Evolutionary conservation across 305 asterid species (phyloP).

Genomic region (Withania somnifera): DNA sequence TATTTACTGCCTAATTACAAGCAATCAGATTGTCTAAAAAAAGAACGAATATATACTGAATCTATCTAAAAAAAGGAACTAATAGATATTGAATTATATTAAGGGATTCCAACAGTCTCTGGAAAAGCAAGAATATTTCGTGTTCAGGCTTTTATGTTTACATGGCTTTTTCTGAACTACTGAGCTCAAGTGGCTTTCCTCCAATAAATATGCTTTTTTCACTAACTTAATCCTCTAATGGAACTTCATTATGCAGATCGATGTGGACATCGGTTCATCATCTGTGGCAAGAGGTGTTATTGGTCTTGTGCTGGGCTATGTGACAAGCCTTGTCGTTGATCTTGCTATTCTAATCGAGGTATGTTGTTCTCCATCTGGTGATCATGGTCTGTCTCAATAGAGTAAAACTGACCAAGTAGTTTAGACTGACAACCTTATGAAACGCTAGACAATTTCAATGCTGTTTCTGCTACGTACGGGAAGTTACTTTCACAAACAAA

Average conservation of each 20-base stretch:
- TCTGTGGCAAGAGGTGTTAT: slow-evolving; percentile 95
- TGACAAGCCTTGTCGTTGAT: slow-evolving; percentile 90
- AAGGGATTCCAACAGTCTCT: no score
- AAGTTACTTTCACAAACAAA: background rate
- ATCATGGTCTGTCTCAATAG: background rate
- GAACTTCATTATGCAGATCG: slow-evolving; percentile 51
- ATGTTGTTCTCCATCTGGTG: background rate
- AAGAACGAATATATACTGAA: no score
- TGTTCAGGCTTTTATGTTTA: background rate
- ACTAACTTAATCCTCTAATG: background rate
- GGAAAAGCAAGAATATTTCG: background rate
- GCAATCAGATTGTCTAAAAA: no score
- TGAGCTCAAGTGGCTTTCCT: background rate
- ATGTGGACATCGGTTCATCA: slow-evolving; percentile 97
- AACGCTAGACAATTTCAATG: background rate
- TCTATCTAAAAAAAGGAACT: no score
- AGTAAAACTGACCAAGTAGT: background rate
- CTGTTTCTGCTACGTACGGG: background rate
- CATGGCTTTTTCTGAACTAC: background rate
- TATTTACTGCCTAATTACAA: no score
- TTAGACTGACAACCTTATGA: background rate
- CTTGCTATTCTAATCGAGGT: slow-evolving; percentile 96
- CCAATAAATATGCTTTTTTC: background rate
- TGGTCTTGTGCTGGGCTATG: slow-evolving; percentile 92
- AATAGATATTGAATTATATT: no score